Conservation (phyloP, 768 basidiomycete species). For the Amanita brunnescens region DNA sequence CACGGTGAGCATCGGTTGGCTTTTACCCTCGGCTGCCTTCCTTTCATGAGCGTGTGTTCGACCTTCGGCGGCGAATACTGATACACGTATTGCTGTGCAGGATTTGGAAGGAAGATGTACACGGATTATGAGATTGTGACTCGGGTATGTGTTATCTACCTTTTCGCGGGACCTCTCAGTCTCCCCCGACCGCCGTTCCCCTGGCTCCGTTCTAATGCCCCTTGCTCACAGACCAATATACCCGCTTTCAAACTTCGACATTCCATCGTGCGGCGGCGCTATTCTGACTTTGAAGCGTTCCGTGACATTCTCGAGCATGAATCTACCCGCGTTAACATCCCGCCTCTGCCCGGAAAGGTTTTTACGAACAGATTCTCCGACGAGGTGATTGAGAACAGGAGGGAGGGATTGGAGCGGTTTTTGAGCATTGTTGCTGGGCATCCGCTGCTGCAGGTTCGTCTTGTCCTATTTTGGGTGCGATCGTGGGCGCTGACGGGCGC, state of each 20-base stretch:
- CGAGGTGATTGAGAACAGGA: slow-evolving; percentile 86
- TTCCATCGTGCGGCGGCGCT: slow-evolving; percentile 79
- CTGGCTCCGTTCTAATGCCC: not conserved
- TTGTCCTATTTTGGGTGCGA: not conserved
- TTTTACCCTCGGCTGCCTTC: not conserved
- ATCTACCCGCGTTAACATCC: slow-evolving; percentile 95
- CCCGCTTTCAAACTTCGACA: slow-evolving; percentile 98
- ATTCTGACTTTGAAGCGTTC: slow-evolving; percentile 95
- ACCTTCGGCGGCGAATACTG: slow-evolving; percentile 4
- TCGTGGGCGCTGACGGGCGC: slow-evolving; percentile 1
- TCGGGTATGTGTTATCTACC: slow-evolving; percentile 49
- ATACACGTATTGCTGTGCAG: slow-evolving; percentile 26
- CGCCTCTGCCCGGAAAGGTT: slow-evolving; percentile 93
- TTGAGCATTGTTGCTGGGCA: slow-evolving; percentile 95
- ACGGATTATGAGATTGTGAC: slow-evolving; percentile 99
- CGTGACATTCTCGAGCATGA: slow-evolving; percentile 97
- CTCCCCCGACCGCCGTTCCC: too few relatives aligned
- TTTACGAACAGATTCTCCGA: slow-evolving; percentile 98
- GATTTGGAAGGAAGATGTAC: slow-evolving; percentile 97
- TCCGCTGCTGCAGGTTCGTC: slow-evolving; percentile 84
- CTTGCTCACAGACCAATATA: slow-evolving; percentile 76
- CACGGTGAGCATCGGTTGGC: slow-evolving; percentile 53
- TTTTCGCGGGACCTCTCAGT: too few relatives aligned
- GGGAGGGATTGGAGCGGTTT: slow-evolving; percentile 93
- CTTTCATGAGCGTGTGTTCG: not conserved